These are phyloP conservation scores for Primulina huaijiensis DNA, from an alignment of 257 asterid genomes.

Conservation along the genomic window DNA sequence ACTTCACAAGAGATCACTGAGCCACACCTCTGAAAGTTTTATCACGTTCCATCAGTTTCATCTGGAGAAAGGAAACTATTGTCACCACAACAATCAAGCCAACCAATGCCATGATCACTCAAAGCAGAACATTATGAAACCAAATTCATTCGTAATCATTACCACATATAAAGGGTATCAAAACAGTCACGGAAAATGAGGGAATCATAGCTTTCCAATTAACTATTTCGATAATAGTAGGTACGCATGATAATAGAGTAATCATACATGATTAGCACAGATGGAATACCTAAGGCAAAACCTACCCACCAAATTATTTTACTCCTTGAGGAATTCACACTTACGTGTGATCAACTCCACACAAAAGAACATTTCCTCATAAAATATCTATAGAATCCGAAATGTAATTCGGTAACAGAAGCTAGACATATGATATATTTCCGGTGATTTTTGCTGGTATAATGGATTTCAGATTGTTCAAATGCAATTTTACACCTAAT, in stretches of 20 bases:
- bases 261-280: not conserved
- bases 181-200: not conserved
- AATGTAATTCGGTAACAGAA: not conserved
- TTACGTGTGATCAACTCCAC: not conserved
- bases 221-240: not conserved
- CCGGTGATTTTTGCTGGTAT: not conserved
- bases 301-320: not conserved
- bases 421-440: too few relatives aligned
- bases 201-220: not conserved
- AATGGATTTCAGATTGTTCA: not conserved
- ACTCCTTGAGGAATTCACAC: not conserved
- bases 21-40: conserved; percentile 53
- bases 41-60: conserved; percentile 92
- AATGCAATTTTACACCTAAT: not conserved
- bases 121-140: conserved; percentile 27
- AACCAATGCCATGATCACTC: conserved; percentile 34
- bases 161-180: not conserved
- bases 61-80: conserved; percentile 85
- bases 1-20: conserved; percentile 51
- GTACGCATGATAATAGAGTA: not conserved
- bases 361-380: not conserved
- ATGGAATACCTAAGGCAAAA: not conserved
- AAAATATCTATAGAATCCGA: not conserved
- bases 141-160: conserved; percentile 24
- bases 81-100: conserved; percentile 55